Evolutionary conservation across 257 asterid genomes (phyloP).

Genomic region (Lantana camara): DNA sequence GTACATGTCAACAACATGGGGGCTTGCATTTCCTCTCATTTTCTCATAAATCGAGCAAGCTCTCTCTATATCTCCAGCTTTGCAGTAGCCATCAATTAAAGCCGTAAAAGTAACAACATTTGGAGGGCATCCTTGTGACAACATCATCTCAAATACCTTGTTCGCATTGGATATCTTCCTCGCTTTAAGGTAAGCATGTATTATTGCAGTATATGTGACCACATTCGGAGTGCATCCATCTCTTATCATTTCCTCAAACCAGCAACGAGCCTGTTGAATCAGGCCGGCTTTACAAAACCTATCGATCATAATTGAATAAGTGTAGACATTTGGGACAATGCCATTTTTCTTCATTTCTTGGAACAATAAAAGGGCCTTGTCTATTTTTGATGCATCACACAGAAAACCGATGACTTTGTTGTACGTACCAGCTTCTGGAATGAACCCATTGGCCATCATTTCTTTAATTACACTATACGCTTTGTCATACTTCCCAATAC

Average conservation of each 20-base stretch:
- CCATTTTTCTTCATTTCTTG: conserved; percentile 73
- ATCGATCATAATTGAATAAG: conserved; percentile 88
- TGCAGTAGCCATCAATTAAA: conserved; percentile 91
- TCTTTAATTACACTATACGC: conserved; percentile 69
- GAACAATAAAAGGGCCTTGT: conserved; percentile 75
- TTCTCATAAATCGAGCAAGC: conserved; percentile 82
- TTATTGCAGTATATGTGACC: conserved; percentile 86
- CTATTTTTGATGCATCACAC: conserved; percentile 77
- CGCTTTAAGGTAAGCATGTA: conserved; percentile 90
- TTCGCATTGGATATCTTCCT: conserved; percentile 70
- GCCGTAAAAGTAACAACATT: conserved; percentile 87
- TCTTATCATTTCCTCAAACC: conserved; percentile 82
- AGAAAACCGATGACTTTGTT: conserved; percentile 77
- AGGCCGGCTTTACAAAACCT: conserved; percentile 89
- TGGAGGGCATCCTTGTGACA: conserved; percentile 74
- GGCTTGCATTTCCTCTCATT: conserved; percentile 65
- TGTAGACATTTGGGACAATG: conserved; percentile 76
- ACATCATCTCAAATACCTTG: conserved; percentile 75
- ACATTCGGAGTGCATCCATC: conserved; percentile 80
- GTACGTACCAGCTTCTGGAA: conserved; percentile 85
- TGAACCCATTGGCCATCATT: conserved; percentile 81
- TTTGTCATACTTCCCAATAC: conserved; percentile 66
- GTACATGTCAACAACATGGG: conserved; percentile 64
- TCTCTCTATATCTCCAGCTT: conserved; percentile 76
- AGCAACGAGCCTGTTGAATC: conserved; percentile 77